Percentiles rank a stretch among this genome's conserved stretches.
These are phyloP conservation scores for Juglanconis sp. DNA, from an alignment of 2,329 filamentous ascomycete species.

Conservation along the genomic window DNA sequence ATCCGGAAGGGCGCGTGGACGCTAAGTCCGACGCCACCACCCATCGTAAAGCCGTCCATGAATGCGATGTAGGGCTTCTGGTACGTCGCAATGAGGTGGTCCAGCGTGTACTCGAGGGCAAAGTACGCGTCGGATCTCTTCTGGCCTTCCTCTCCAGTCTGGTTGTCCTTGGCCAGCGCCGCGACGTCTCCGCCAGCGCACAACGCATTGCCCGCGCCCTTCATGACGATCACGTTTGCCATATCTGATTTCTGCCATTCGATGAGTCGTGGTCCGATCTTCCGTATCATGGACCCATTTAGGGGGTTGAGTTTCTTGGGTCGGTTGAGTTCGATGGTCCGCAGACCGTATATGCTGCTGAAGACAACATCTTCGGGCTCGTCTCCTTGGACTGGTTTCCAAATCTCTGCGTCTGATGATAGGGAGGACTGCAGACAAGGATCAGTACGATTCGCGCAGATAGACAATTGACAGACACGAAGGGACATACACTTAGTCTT, in stretches of 20 bases:
- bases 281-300: constrained; percentile 90
- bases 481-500: constrained; percentile 45
- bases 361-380: constrained; percentile 91
- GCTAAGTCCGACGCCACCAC: constrained; percentile 89
- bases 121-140: constrained; percentile 81
- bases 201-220: constrained; percentile 83
- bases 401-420: constrained; percentile 6
- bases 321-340: constrained; percentile 90
- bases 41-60: constrained; percentile 99
- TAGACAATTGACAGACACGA: background rate
- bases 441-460: constrained; percentile 16
- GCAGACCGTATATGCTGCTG: constrained; percentile 81
- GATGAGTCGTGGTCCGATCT: constrained; percentile 83
- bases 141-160: constrained; percentile 65
- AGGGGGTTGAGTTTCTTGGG: constrained; percentile 89
- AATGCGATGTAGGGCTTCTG: constrained; percentile 89
- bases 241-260: constrained; percentile 96
- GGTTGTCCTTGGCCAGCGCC: constrained; percentile 71
- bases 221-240: constrained; percentile 88
- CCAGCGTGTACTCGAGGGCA: constrained; percentile 89
- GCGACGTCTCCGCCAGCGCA: constrained; percentile 93
- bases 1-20: constrained; percentile 95
- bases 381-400: constrained; percentile 61
- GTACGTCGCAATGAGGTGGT: constrained; percentile 94
- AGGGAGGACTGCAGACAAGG: background rate